A percentile compares a stretch with the other conserved stretches of the same genome.
Conservation (phyloP, 2,329 filamentous ascomycete species). For the Pleomassaria siparia region DNA sequence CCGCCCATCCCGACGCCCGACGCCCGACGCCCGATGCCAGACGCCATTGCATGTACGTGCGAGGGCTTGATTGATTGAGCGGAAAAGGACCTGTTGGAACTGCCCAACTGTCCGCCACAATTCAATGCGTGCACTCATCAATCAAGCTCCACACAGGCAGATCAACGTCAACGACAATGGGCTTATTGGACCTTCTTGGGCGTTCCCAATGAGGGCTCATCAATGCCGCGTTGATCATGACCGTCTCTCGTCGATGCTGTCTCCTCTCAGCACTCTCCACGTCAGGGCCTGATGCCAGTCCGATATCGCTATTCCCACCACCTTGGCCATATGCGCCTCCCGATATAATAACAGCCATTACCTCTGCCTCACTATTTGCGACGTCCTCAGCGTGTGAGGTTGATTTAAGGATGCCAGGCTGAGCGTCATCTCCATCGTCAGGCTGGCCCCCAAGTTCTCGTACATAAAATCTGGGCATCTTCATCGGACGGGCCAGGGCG, state of each 20-base stretch:
- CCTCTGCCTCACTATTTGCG: constrained; percentile 24
- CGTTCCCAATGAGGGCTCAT: constrained; percentile 63
- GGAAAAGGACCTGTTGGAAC: neutral
- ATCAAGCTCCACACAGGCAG: constrained; percentile 62
- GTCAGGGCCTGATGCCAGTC: constrained; percentile 15
- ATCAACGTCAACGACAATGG: constrained; percentile 81
- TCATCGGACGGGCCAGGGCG: constrained; percentile 29
- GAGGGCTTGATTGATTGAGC: constrained; percentile 21
- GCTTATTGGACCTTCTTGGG: constrained; percentile 71
- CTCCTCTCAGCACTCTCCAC: constrained; percentile 23
- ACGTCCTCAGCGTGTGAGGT: constrained; percentile 21
- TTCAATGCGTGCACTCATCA: constrained; percentile 18
- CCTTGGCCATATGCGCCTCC: constrained; percentile 19
- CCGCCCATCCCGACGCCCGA: constrained; percentile 5
- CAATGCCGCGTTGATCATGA: constrained; percentile 77
- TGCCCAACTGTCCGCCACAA: neutral
- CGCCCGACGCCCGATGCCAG: too few species aligned
- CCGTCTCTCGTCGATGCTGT: constrained; percentile 64
- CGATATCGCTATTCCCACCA: constrained; percentile 19
- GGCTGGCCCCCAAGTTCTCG: constrained; percentile 19
- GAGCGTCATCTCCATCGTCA: constrained; percentile 17
- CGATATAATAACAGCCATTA: constrained; percentile 13
- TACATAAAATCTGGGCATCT: constrained; percentile 2
- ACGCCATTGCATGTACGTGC: constrained; percentile 13
- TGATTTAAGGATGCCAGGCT: constrained; percentile 25